Conservation (phyloP, 2,329 filamentous ascomycete genomes). For the Erysiphe pulchra region DNA sequence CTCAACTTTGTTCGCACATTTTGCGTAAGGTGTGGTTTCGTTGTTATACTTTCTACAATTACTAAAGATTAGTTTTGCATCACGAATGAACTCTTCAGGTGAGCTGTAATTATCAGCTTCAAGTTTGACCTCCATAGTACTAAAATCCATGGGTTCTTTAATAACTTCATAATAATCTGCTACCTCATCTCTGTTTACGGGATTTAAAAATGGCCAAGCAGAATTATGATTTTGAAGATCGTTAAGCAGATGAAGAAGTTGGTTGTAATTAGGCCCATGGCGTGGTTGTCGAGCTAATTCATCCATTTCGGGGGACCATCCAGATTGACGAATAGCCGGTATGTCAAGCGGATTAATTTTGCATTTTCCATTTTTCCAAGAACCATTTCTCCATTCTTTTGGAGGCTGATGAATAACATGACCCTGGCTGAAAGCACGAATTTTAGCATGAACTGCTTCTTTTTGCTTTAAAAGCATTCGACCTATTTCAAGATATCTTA, state of each 20-base stretch:
- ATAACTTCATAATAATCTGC: slow-evolving; percentile 99
- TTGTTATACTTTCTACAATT: slow-evolving; percentile 96
- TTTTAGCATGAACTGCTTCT: slow-evolving; percentile 83
- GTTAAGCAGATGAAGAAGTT: slow-evolving; percentile 75
- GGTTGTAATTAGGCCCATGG: slow-evolving; percentile 88
- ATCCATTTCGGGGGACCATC: slow-evolving; percentile 97
- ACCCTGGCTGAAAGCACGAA: slow-evolving; percentile 67
- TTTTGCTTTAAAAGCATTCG: slow-evolving; percentile 96
- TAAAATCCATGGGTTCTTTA: slow-evolving; percentile 88
- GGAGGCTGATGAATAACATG: slow-evolving; percentile 73
- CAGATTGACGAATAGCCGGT: slow-evolving; percentile 67
- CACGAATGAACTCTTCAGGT: slow-evolving; percentile 77
- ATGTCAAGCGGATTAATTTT: slow-evolving; percentile 71
- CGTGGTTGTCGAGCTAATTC: slow-evolving; percentile 82
- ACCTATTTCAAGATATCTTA: slow-evolving; percentile 78
- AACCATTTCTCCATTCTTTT: slow-evolving; percentile 55
- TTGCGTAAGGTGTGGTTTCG: slow-evolving; percentile 81
- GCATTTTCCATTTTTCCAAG: slow-evolving; percentile 51
- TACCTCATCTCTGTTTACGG: slow-evolving; percentile 87
- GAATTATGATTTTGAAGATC: slow-evolving; percentile 84
- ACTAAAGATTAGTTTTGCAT: slow-evolving; percentile 72
- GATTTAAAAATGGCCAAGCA: slow-evolving; percentile 83
- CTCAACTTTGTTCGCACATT: slow-evolving; percentile 76
- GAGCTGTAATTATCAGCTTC: slow-evolving; percentile 79
- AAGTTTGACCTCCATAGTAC: slow-evolving; percentile 86